Evolutionary conservation across 2,329 filamentous ascomycete genomes (phyloP).

Genomic region (Botrytis byssoidea): DNA sequence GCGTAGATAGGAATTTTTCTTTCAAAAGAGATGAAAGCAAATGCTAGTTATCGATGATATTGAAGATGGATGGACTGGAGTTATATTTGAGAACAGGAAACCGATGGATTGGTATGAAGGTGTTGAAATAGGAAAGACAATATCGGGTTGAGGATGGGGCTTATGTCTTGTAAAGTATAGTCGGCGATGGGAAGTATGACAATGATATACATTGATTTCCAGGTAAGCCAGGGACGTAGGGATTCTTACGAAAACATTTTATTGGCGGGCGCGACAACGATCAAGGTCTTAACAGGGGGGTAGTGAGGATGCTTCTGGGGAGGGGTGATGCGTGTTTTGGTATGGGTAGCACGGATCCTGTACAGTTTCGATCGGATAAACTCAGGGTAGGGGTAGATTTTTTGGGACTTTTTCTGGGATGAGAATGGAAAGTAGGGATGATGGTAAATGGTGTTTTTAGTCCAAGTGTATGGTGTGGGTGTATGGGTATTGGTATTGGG

Average conservation of each 20-base stretch:
- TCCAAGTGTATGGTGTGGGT: background rate
- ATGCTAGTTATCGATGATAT: background rate
- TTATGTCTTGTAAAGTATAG: slow-evolving; percentile 20
- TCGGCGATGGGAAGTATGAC: slow-evolving; percentile 23
- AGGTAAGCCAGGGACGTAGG: slow-evolving; percentile 16
- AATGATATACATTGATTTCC: slow-evolving; percentile 22
- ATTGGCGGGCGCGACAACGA: slow-evolving; percentile 22
- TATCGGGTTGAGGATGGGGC: slow-evolving; percentile 19
- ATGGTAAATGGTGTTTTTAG: background rate
- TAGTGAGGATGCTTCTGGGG: slow-evolving; percentile 18
- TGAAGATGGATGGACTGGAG: slow-evolving; percentile 14
- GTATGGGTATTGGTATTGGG: background rate
- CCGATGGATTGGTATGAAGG: slow-evolving; percentile 14
- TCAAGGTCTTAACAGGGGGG: slow-evolving; percentile 22
- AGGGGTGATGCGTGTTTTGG: slow-evolving; percentile 20
- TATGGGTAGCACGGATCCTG: slow-evolving; percentile 21
- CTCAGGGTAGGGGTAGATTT: slow-evolving; percentile 15
- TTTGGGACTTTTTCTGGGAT: background rate
- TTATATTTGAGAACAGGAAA: slow-evolving; percentile 14
- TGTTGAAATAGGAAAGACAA: slow-evolving; percentile 16
- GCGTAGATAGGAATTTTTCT: slow-evolving; percentile 6
- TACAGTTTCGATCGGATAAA: slow-evolving; percentile 22
- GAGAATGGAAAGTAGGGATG: slow-evolving; percentile 7
- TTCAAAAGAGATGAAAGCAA: slow-evolving; percentile 2
- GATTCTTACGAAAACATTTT: slow-evolving; percentile 23